phyloP scores from a whole-genome alignment of 768 basidiomycete species.

The Nidula microcarpa region DNA sequence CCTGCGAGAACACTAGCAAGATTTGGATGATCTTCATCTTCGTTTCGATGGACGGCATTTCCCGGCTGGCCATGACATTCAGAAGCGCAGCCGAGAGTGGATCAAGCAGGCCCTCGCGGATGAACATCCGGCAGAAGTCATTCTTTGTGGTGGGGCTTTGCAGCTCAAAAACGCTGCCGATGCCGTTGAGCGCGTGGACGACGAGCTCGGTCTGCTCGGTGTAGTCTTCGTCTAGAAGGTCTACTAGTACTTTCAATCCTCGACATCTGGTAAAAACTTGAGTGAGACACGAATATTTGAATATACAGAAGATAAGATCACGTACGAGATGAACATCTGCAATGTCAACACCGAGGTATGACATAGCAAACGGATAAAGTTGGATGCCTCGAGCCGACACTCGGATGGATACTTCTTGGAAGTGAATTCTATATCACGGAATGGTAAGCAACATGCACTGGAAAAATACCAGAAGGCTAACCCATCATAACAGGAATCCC shows the following conservation, averaged over 20 bases:
- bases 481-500: constrained; percentile 97
- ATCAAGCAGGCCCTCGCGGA: constrained; percentile 90
- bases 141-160: constrained; percentile 97
- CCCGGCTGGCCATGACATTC: constrained; percentile 79
- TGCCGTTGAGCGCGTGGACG: constrained; percentile 90
- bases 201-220: constrained; percentile 87
- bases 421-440: constrained; percentile 64
- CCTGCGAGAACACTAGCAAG: constrained; percentile 88
- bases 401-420: constrained; percentile 93
- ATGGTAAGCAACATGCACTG: not conserved
- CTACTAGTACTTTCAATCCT: constrained; percentile 90
- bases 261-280: constrained; percentile 64
- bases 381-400: constrained; percentile 92
- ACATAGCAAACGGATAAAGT: constrained; percentile 90
- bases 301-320: constrained; percentile 11
- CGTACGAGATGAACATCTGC: constrained; percentile 98
- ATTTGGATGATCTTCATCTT: constrained; percentile 90
- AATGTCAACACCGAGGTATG: constrained; percentile 90
- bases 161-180: constrained; percentile 92
- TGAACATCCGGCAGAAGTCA: constrained; percentile 98
- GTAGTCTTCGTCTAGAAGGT: constrained; percentile 96
- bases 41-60: constrained; percentile 63
- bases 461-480: constrained; percentile 22
- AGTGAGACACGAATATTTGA: not conserved
- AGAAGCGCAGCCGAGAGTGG: constrained; percentile 88